These are phyloP conservation scores for Castanea sativa DNA, from an alignment of 306 rosid genomes.

Conservation along the genomic window DNA sequence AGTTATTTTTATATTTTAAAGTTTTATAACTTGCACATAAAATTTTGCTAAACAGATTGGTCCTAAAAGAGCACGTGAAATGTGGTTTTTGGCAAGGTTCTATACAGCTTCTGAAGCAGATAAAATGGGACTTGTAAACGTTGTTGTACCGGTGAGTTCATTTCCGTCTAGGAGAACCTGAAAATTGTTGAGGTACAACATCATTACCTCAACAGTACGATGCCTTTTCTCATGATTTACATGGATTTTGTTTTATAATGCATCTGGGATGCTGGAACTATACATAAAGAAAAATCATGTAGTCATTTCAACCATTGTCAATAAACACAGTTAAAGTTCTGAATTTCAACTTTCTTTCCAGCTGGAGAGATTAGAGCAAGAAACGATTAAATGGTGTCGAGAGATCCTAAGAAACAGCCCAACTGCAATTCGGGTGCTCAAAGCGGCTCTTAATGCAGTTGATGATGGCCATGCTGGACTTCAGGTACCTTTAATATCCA, in stretches of 20 bases:
- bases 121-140: slow-evolving; percentile 91
- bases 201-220: background rate
- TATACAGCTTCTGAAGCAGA: slow-evolving; percentile 87
- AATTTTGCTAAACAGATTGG: slow-evolving; percentile 58
- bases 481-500: slow-evolving; percentile 47
- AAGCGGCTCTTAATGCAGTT: slow-evolving; percentile 86
- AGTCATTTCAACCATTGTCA: background rate
- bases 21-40: background rate
- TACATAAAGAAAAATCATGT: background rate
- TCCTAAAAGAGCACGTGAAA: slow-evolving; percentile 90
- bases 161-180: slow-evolving; percentile 1
- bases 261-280: background rate
- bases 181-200: background rate
- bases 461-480: slow-evolving; percentile 93
- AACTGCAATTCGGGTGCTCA: slow-evolving; percentile 82
- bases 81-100: slow-evolving; percentile 91
- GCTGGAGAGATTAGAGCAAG: slow-evolving; percentile 54
- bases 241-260: background rate
- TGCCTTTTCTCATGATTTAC: background rate
- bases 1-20: slow-evolving; percentile 2
- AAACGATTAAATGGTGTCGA: slow-evolving; percentile 87
- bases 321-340: too few relatives aligned
- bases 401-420: slow-evolving; percentile 92
- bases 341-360: too few relatives aligned
- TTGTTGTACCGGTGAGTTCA: slow-evolving; percentile 70